phyloP scores from a whole-genome alignment of 768 basidiomycete genomes.

The Tulasnella sp. region DNA sequence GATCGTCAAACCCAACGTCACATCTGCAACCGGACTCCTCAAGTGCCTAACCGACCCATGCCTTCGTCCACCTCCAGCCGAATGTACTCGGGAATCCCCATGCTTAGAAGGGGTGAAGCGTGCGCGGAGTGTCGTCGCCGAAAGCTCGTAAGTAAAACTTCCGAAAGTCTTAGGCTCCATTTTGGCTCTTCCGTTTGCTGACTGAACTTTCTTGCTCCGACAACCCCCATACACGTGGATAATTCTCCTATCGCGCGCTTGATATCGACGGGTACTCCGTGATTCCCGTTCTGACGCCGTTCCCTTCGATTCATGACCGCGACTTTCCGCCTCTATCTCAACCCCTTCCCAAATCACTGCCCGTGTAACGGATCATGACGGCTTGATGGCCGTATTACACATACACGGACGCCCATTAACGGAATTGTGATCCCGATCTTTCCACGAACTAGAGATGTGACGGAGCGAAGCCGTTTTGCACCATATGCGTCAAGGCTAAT shows the following conservation, averaged over 20 bases:
- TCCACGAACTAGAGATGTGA: constrained; percentile 27
- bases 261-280: background rate
- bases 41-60: background rate
- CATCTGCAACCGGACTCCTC: background rate
- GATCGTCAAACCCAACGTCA: background rate
- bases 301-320: background rate
- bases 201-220: background rate
- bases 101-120: constrained; percentile 33
- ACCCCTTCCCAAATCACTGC: background rate
- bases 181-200: background rate
- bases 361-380: background rate
- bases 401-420: too few species aligned
- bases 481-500: constrained; percentile 19
- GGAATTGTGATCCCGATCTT: background rate
- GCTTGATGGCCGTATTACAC: background rate
- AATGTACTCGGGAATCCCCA: constrained; percentile 22
- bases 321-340: background rate
- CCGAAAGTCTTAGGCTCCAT: background rate
- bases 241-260: background rate
- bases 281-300: background rate
- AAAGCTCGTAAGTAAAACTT: constrained; percentile 21
- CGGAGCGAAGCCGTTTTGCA: constrained; percentile 31
- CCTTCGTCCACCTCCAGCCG: background rate
- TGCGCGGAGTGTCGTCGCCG: constrained; percentile 32
- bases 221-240: background rate